Conservation (phyloP, 305 asterid genomes). For the Solanum hybrid region DNA sequence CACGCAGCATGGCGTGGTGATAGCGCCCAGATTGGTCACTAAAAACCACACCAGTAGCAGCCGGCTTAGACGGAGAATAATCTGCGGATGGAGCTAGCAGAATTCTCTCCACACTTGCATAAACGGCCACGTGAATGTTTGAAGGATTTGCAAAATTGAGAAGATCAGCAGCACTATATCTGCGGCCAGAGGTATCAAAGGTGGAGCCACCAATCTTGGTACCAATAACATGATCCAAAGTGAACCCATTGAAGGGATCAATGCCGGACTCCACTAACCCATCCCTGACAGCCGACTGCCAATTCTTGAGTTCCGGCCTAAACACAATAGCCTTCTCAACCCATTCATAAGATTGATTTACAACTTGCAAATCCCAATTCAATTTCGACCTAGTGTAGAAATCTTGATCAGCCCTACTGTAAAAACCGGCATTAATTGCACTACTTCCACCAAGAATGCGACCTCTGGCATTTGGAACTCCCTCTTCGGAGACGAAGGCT, state of each 20-base stretch:
- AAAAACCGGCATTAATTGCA: conserved; percentile 82
- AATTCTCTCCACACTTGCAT: conserved; percentile 66
- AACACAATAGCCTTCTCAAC: conserved; percentile 80
- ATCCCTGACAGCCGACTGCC: conserved; percentile 86
- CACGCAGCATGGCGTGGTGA: conserved; percentile 68
- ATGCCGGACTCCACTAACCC: conserved; percentile 75
- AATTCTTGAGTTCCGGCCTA: conserved; percentile 57
- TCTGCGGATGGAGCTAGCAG: conserved; percentile 29
- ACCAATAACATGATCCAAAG: conserved; percentile 63
- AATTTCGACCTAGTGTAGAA: conserved; percentile 51
- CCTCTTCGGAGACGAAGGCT: conserved; percentile 77
- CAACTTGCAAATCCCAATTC: conserved; percentile 49
- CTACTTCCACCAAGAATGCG: conserved; percentile 96
- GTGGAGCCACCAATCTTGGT: conserved; percentile 92
- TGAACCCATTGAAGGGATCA: conserved; percentile 66
- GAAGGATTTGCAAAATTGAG: conserved; percentile 44
- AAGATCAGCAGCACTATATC: conserved; percentile 60
- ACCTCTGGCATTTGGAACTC: conserved; percentile 88
- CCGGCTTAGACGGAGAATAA: conserved; percentile 10
- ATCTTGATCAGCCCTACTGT: conserved; percentile 66
- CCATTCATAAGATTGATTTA: conserved; percentile 80
- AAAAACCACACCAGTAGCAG: conserved; percentile 63
- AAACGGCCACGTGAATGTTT: conserved; percentile 48
- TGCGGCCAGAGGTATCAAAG: conserved; percentile 50
- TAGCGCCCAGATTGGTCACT: conserved; percentile 41